Evolutionary conservation across 495 filamentous ascomycete species (phyloP).

Genomic region (Hypomontagnella submonticulosa): DNA sequence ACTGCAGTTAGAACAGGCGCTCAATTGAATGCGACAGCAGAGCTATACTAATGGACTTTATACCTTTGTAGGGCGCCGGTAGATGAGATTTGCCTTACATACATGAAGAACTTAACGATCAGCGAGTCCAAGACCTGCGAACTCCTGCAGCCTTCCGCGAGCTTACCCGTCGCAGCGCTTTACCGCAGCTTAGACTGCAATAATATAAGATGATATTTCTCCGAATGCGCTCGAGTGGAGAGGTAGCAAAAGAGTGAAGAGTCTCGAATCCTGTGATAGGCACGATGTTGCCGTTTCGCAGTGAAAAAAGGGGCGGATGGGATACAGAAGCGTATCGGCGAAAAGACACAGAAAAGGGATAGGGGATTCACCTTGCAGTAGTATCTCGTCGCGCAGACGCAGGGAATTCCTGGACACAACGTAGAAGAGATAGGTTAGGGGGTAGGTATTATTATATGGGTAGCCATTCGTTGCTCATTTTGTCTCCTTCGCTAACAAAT

Average conservation of each 20-base stretch:
- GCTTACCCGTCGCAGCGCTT: conserved; percentile 10
- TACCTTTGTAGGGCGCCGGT: conserved; percentile 13
- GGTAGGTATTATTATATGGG: not conserved
- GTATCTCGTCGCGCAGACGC: conserved; percentile 9
- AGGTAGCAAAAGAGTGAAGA: conserved; percentile 1
- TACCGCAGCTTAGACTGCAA: conserved; percentile 26
- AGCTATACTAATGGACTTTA: conserved; percentile 16
- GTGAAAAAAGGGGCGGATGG: conserved; percentile 32
- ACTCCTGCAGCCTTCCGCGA: conserved; percentile 27
- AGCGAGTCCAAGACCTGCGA: conserved; percentile 8
- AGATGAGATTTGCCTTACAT: conserved; percentile 21
- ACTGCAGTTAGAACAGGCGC: conserved; percentile 13
- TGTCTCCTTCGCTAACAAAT: conserved; percentile 14
- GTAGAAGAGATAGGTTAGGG: not conserved
- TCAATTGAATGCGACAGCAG: conserved; percentile 25
- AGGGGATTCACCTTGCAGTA: conserved; percentile 43
- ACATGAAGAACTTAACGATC: conserved; percentile 29
- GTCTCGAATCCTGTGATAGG: conserved; percentile 31
- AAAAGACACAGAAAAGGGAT: conserved; percentile 29
- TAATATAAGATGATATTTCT: conserved; percentile 38
- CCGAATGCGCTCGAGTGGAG: conserved; percentile 37
- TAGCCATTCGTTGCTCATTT: conserved; percentile 6
- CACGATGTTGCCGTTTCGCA: conserved; percentile 27
- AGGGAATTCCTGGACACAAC: conserved; percentile 9
- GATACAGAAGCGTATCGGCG: conserved; percentile 22